A percentile compares a stretch with the other conserved stretches of the same genome.
Evolutionary conservation across 331 rosid species (phyloP).

Genomic region (Phaseolus coccineus): DNA sequence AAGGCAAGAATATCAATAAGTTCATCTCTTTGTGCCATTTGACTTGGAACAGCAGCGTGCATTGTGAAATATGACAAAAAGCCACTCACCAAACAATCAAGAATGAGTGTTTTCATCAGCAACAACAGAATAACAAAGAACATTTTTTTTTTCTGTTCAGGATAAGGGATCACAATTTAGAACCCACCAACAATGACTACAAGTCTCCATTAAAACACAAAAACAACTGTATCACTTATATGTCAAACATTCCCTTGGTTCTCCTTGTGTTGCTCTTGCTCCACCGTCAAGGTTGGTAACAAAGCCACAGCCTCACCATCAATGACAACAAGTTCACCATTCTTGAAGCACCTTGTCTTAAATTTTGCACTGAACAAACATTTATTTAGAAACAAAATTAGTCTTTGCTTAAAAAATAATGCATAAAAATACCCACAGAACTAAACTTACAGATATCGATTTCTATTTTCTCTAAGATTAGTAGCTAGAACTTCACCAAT

Average conservation of each 20-base stretch:
- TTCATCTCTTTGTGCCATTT: too few species aligned
- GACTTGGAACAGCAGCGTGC: too few species aligned
- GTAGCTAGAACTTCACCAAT: slow-evolving; percentile 65
- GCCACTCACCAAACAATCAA: too few species aligned
- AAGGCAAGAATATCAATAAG: too few species aligned
- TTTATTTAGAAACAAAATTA: slow-evolving; percentile 36
- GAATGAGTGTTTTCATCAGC: background rate
- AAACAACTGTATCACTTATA: background rate
- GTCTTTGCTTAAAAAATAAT: background rate
- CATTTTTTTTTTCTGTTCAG: background rate
- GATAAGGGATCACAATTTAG: slow-evolving; percentile 10
- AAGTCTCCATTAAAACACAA: slow-evolving; percentile 2
- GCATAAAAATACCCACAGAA: slow-evolving; percentile 14
- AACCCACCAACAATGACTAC: background rate
- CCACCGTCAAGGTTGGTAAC: slow-evolving; percentile 57
- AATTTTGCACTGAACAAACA: slow-evolving; percentile 69
- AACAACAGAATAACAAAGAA: slow-evolving; percentile 2
- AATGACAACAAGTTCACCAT: slow-evolving; percentile 62
- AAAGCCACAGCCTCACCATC: slow-evolving; percentile 84
- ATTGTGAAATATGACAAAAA: too few species aligned
- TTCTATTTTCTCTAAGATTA: slow-evolving; percentile 60
- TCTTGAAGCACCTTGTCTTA: slow-evolving; percentile 74
- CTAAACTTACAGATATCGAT: slow-evolving; percentile 71
- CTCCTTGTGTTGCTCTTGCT: slow-evolving; percentile 33
- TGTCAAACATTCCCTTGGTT: background rate